Evolutionary conservation across 2,329 filamentous ascomycete species (phyloP).

Genomic region (Aspergillus fischeri): DNA sequence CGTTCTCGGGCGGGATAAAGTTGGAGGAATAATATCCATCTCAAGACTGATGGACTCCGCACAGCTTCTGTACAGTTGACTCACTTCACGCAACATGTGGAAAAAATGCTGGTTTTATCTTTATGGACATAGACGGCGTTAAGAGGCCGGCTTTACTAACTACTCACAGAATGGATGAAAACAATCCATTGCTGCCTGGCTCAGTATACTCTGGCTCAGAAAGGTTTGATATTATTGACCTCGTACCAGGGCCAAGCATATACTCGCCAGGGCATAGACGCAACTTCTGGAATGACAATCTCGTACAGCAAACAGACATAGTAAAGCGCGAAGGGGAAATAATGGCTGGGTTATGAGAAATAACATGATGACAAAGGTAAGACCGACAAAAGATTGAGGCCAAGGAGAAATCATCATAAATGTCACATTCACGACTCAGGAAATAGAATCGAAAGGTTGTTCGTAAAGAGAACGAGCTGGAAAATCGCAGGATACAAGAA

Average conservation of each 20-base stretch:
- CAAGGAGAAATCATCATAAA: neutral
- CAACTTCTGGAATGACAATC: neutral
- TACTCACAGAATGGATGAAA: neutral
- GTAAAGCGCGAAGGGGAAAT: neutral
- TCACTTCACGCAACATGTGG: neutral
- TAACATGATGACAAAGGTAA: neutral
- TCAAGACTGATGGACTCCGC: neutral
- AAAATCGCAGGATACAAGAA: neutral
- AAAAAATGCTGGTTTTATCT: neutral
- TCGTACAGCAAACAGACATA: neutral
- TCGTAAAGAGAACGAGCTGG: neutral
- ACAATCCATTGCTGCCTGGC: neutral
- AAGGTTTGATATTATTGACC: neutral
- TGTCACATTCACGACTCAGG: neutral
- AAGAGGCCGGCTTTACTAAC: neutral
- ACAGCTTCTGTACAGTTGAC: neutral
- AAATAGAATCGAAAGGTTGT: neutral
- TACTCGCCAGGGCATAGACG: neutral
- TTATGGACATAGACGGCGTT: neutral
- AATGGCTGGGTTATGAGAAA: neutral
- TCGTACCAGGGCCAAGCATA: neutral
- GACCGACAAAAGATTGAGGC: neutral
- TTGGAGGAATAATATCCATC: neutral
- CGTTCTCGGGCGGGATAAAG: neutral
- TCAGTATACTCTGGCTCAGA: neutral